A percentile compares a stretch with the other conserved stretches of the same genome.
These are phyloP conservation scores for Sporothrix luriei DNA, from an alignment of 2,329 filamentous ascomycete species.

Conservation along the genomic window DNA sequence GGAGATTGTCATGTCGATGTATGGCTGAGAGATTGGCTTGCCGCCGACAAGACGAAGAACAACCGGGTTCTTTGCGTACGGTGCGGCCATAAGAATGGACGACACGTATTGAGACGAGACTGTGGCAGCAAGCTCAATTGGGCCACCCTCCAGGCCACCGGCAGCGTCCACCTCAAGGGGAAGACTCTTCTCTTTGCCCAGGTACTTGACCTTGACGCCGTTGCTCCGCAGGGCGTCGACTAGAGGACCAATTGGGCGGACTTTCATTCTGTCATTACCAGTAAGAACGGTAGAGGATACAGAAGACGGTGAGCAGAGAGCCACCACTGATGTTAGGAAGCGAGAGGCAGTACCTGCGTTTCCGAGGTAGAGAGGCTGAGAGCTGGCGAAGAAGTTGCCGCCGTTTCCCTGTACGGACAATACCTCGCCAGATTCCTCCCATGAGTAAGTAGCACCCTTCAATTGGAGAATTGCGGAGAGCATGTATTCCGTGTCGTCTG, in stretches of 20 bases:
- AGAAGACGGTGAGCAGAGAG: slow-evolving; percentile 71
- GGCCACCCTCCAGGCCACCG: slow-evolving; percentile 79
- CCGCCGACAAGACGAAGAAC: slow-evolving; percentile 90
- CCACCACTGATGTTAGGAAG: slow-evolving; percentile 89
- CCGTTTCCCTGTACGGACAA: slow-evolving; percentile 88
- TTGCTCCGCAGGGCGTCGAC: slow-evolving; percentile 88
- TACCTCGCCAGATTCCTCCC: slow-evolving; percentile 93
- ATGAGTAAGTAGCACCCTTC: slow-evolving; percentile 83
- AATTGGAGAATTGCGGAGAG: slow-evolving; percentile 84
- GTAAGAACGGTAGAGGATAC: slow-evolving; percentile 77
- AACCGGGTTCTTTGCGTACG: slow-evolving; percentile 92
- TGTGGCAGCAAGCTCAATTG: slow-evolving; percentile 89
- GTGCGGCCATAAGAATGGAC: slow-evolving; percentile 92
- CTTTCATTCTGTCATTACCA: slow-evolving; percentile 94
- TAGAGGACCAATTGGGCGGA: slow-evolving; percentile 87
- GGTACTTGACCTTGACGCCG: slow-evolving; percentile 82
- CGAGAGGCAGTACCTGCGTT: slow-evolving; percentile 96
- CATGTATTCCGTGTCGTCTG: slow-evolving; percentile 97
- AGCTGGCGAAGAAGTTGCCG: slow-evolving; percentile 76
- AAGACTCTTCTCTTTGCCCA: slow-evolving; percentile 80
- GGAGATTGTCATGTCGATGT: slow-evolving; percentile 97
- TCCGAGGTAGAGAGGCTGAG: slow-evolving; percentile 82
- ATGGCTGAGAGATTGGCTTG: slow-evolving; percentile 93
- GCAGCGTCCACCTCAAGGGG: slow-evolving; percentile 81
- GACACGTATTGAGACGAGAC: slow-evolving; percentile 99